Base-by-base conservation (phyloP, 177 flowering plant species). In the Vitis hybrid region DNA sequence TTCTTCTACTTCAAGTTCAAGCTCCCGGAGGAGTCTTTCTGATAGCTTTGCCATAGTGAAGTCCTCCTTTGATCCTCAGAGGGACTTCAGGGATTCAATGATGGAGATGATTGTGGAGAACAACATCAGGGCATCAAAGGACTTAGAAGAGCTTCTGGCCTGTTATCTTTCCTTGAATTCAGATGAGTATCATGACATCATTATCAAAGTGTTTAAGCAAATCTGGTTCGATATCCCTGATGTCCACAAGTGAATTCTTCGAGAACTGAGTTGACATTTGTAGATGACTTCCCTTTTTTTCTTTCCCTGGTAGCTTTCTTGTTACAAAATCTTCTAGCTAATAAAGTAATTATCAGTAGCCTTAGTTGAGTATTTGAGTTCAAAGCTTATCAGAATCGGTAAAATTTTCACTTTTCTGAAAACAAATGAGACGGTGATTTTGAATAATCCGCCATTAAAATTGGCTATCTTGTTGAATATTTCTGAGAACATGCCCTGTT, bases 51-150 rank as follows among this genome's bases (percentile, higher is more conserved):
- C 98, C 14, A 74, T 93, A 2, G 88, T 90, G 76, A 93, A 93
- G 68, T 75, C 86, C 0, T 90, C 97, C 17, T 69, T 61, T 2
- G 85, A 93, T 69, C 98, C 98, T 11, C 84, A 82, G 61, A 85
- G 73, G 51, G 98, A 93, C 63, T 93, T 93, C 83, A 86, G 83
- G 69, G 92, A 93, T 1, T 93, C 98, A n/a, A 93, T 93, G 98
- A 82, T 87, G 89, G 97, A 93, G 73, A 93, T 93, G 98, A 91
- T 93, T 7, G 70, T 86, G 69, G 90, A 90, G 84, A 88, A 93
- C 71, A 83, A 93, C 69, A 78, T 93, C 54, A 66, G 78, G 64
- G 80, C 83, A 4, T 84, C 97, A 0, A 87, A 87, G 75, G 98
- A 91, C 54, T 79, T 93, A 77, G 98, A 93, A 58, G 98, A 93